Evolutionary conservation across 163 green algal species (phyloP).

Genomic region (Coccomyxa subellipsoidea): DNA sequence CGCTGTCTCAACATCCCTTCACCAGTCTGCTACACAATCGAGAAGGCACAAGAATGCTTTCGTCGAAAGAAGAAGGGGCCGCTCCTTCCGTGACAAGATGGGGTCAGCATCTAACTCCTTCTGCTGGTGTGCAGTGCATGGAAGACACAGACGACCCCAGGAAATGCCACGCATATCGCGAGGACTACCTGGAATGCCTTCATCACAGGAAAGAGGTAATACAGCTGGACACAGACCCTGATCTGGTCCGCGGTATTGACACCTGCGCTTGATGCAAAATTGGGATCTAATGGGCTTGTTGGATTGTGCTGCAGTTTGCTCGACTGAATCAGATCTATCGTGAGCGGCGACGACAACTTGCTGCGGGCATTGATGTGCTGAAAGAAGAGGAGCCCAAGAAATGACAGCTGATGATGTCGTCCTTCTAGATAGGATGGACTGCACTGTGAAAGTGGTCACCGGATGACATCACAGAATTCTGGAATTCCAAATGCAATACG

Average conservation of each 20-base stretch:
- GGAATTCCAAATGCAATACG: no score
- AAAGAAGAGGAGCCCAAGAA: conserved; percentile 10
- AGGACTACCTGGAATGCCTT: conserved; percentile 89
- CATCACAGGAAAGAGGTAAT: conserved; percentile 84
- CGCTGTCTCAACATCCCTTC: not conserved
- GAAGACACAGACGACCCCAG: conserved; percentile 63
- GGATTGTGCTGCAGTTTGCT: conserved; percentile 24
- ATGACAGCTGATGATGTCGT: no score
- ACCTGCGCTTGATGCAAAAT: not conserved
- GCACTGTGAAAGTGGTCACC: no score
- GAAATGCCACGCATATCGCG: conserved; percentile 65
- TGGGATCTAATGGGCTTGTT: not conserved
- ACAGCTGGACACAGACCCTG: no score
- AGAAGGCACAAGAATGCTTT: no score
- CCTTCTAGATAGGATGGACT: no score
- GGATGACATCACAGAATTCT: no score
- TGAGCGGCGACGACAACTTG: conserved; percentile 21
- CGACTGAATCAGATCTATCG: conserved; percentile 31
- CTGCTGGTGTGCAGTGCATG: conserved; percentile 62
- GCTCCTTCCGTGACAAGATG: no score
- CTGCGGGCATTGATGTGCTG: not conserved
- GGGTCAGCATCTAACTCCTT: not conserved
- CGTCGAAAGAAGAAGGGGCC: no score
- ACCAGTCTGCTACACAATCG: no score
- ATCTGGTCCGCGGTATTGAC: no score